These are phyloP conservation scores for Phytophthora sp. DNA, from an alignment of 352 stramenopile species.

Conservation along the genomic window DNA sequence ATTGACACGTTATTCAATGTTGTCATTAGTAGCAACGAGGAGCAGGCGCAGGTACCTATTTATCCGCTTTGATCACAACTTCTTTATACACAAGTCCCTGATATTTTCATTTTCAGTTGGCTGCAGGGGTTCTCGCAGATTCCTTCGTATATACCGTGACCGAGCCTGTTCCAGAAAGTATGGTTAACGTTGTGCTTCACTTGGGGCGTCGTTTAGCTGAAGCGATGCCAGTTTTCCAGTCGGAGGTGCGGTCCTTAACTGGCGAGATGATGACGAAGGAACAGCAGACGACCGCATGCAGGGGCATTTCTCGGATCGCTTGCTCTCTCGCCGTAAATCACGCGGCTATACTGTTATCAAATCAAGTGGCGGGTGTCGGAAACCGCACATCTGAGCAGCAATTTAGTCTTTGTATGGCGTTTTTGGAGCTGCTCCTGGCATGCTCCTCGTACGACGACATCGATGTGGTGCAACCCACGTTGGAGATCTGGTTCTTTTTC, in stretches of 20 bases:
- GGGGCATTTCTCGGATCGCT: slow-evolving; percentile 50
- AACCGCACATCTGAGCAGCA: slow-evolving; percentile 4
- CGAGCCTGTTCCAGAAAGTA: slow-evolving; percentile 18
- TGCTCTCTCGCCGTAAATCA: slow-evolving; percentile 59
- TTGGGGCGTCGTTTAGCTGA: slow-evolving; percentile 33
- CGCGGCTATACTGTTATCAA: slow-evolving; percentile 39
- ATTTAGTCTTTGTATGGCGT: slow-evolving; percentile 31
- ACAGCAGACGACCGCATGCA: slow-evolving; percentile 35
- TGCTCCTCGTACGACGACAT: slow-evolving; percentile 65
- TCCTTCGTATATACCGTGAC: slow-evolving; percentile 48
- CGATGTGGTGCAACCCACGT: slow-evolving; percentile 67
- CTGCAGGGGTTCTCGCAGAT: slow-evolving; percentile 67
- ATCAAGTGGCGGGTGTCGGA: slow-evolving; percentile 1
- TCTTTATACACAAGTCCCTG: background rate
- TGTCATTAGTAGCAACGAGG: slow-evolving; percentile 40
- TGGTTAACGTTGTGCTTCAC: slow-evolving; percentile 43
- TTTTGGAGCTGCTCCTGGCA: slow-evolving; percentile 68
- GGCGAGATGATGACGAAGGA: slow-evolving; percentile 26
- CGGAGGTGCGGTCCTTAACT: background rate
- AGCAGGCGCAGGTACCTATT: slow-evolving; percentile 48
- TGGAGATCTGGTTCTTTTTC: slow-evolving; percentile 91
- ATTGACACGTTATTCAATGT: slow-evolving; percentile 50
- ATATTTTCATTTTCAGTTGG: slow-evolving; percentile 43
- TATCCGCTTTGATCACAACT: background rate
- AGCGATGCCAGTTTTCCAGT: slow-evolving; percentile 32